Conservation (phyloP, 1,139 yeast species). For the Magnusiomyces tetraspermus region DNA sequence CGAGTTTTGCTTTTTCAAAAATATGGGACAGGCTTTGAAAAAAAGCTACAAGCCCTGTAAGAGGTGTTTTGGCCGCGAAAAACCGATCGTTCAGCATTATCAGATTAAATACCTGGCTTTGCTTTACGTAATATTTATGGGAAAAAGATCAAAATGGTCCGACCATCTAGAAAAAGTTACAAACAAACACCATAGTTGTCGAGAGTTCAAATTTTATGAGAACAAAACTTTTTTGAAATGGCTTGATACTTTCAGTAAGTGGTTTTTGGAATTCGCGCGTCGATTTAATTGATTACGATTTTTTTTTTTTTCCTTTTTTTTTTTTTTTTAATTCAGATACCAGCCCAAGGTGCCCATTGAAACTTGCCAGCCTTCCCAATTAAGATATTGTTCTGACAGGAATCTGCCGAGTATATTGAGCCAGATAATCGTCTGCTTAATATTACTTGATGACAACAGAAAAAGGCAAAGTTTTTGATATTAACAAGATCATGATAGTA, state of each 20-base stretch:
- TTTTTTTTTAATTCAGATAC: neutral
- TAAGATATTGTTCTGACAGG: too few relatives aligned
- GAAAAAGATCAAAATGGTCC: neutral
- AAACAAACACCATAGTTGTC: neutral
- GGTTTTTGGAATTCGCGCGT: too few relatives aligned
- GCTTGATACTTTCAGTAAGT: neutral
- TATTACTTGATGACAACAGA: too few relatives aligned
- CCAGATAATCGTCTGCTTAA: too few relatives aligned
- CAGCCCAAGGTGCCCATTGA: neutral
- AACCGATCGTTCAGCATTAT: neutral
- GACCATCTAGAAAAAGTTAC: neutral
- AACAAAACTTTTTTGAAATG: neutral
- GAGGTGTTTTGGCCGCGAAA: neutral
- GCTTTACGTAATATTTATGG: neutral
- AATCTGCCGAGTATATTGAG: too few relatives aligned
- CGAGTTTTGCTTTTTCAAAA: neutral
- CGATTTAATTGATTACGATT: too few relatives aligned
- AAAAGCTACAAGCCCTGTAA: neutral
- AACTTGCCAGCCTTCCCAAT: too few relatives aligned
- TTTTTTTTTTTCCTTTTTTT: neutral
- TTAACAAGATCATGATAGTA: too few relatives aligned
- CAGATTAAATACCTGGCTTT: neutral
- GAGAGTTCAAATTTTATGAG: neutral
- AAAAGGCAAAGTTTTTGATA: too few relatives aligned
- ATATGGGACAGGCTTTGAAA: neutral